Conservation (phyloP, 164 flowering plant species). For the Pachysandra terminalis region DNA sequence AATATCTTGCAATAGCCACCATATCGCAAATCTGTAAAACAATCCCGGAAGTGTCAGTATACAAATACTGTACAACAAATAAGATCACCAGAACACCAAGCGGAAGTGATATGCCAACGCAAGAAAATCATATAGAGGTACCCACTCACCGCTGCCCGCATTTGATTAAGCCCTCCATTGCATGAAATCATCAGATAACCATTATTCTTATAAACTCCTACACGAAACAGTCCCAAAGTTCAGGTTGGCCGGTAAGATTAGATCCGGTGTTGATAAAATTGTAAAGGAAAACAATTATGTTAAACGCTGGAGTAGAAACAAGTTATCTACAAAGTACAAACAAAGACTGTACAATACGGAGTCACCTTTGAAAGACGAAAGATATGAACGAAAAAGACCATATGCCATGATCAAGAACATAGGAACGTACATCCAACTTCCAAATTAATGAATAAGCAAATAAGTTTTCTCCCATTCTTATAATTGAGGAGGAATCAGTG, state of each 20-base stretch:
- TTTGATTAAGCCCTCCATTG: slow-evolving; percentile 95
- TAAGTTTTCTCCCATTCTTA: background rate
- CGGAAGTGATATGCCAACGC: background rate
- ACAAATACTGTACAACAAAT: background rate
- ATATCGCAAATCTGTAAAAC: slow-evolving; percentile 85
- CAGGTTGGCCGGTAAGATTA: slow-evolving; percentile 1
- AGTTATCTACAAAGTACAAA: too few species aligned
- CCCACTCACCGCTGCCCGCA: slow-evolving; percentile 77
- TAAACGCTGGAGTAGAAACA: too few species aligned
- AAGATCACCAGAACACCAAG: background rate
- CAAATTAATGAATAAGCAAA: too few species aligned
- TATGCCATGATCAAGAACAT: background rate
- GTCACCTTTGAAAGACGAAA: too few species aligned
- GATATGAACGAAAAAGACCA: background rate
- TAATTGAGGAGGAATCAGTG: background rate
- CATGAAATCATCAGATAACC: slow-evolving; percentile 93
- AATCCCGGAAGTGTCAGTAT: background rate
- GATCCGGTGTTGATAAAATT: background rate
- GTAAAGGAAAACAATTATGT: background rate
- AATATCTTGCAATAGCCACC: slow-evolving; percentile 88
- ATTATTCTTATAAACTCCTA: slow-evolving; percentile 90
- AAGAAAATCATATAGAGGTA: background rate
- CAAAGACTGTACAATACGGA: too few species aligned
- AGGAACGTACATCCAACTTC: too few species aligned
- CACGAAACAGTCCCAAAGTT: slow-evolving; percentile 4